Conservation (phyloP, 2,329 filamentous ascomycete species). For the Fusarium zealandicum region DNA sequence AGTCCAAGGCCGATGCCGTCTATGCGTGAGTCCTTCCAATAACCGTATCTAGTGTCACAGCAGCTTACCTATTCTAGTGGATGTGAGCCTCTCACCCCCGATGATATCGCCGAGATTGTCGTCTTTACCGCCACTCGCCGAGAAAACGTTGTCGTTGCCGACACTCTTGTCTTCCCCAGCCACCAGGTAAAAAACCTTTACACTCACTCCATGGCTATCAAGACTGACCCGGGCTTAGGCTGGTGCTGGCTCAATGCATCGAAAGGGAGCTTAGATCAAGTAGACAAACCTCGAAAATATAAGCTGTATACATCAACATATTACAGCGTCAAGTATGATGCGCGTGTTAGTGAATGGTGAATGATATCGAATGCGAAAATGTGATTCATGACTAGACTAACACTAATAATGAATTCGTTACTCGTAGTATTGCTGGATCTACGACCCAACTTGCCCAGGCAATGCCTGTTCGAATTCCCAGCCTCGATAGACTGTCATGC, state of each 20-base stretch:
- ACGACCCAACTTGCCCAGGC: too few species aligned
- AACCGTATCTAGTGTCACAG: too few species aligned
- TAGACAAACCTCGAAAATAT: conserved; percentile 7
- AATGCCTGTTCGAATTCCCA: background rate
- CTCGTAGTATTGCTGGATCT: too few species aligned
- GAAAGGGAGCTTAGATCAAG: conserved; percentile 31
- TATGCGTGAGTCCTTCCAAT: conserved; percentile 69
- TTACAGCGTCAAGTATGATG: background rate
- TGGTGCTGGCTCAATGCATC: conserved; percentile 45
- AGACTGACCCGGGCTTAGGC: conserved; percentile 36
- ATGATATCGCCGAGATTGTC: conserved; percentile 89
- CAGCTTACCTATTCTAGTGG: conserved; percentile 58
- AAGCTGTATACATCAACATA: background rate
- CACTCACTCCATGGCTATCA: too few species aligned
- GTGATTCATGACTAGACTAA: too few species aligned
- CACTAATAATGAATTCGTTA: too few species aligned
- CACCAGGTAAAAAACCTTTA: conserved; percentile 70
- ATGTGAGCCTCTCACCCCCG: conserved; percentile 82
- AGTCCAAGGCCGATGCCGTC: conserved; percentile 86
- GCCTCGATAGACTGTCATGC: background rate
- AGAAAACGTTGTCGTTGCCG: conserved; percentile 91
- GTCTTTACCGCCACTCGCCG: conserved; percentile 84
- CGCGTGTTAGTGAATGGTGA: too few species aligned
- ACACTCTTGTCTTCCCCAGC: conserved; percentile 85
- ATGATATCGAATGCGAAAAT: too few species aligned